phyloP scores from a whole-genome alignment of 2,329 filamentous ascomycete species.

The Diaporthe helianthi region DNA sequence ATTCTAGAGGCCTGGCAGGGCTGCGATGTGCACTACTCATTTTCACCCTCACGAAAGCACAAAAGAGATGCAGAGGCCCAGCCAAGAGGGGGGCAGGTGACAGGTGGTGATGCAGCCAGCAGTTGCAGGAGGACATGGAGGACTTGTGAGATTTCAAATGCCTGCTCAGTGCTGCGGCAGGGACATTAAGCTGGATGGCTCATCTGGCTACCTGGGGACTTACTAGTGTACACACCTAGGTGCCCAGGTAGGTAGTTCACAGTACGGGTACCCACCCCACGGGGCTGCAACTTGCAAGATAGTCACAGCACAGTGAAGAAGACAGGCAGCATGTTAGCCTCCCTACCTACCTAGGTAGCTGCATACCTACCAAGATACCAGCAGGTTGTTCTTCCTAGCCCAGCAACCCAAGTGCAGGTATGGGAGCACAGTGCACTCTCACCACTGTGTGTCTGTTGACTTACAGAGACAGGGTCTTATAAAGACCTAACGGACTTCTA shows the following conservation, averaged over 20 bases:
- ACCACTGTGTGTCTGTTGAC: too few species aligned
- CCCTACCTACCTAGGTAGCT: too few species aligned
- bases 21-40: not conserved
- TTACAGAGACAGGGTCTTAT: too few species aligned
- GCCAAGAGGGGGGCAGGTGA: not conserved
- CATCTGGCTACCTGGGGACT: not conserved
- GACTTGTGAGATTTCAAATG: constrained; percentile 15
- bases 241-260: not conserved
- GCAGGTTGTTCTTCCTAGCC: too few species aligned
- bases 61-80: not conserved
- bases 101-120: not conserved
- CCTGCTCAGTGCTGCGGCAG: constrained; percentile 3
- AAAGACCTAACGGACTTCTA: too few species aligned
- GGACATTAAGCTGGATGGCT: constrained; percentile 4
- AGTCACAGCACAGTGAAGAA: not conserved
- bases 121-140: constrained; percentile 3
- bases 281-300: not conserved
- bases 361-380: too few species aligned
- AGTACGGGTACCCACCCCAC: too few species aligned
- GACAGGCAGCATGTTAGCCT: not conserved
- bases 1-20: not conserved
- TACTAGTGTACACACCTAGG: too few species aligned
- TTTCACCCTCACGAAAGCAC: not conserved
- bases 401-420: not conserved
- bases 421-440: too few species aligned